Evolutionary conservation across 805 yeast species (phyloP), one percentile per base, ranked within the genome.

Genomic region (Nakazawaea populi): DNA sequence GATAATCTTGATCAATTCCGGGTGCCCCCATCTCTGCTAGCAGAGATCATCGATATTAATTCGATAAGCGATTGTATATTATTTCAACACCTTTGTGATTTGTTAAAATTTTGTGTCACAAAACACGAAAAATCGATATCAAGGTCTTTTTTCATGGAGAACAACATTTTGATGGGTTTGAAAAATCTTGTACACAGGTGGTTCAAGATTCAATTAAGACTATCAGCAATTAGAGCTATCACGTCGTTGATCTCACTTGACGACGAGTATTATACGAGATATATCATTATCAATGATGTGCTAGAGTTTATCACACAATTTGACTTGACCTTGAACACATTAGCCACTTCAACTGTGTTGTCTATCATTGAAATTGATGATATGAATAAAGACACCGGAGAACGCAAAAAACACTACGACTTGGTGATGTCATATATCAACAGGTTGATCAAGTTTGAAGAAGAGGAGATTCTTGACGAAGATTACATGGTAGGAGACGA

Each of bases 161-260:
- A 81, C 56, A 70, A 79, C 47, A 69, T 89, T 3, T 61, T 89
- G 48, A 59, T 68, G 12, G 85, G 88, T 0, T 69, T 89, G 10
- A 66, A 79, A 6, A 67, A 68, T 42, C 59, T 89, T 39, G 69
- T 86, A 34, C 63, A 56, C 30, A 59, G 71, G 2, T 46, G 53
- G 3, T 73, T 78, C 36, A 71, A 75, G 54, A 69, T 72, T 46
- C 82, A 83, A 44, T 62, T 87, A 42, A 75, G 85, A 57, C 66
- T 89, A 49, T 80, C 89, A 31, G 87, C 86, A 1, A 61, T 90
- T 9, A 64, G 96, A 50, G 82, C 90, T 56, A 64, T 89, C 45
- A 85, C 87, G 58, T 74, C 77, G 39, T 74, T 87, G 1, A 67
- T 90, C 4, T 60, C 75, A 30, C 65, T 83, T 31, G 83, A 86